phyloP scores from a whole-genome alignment of 179 eudicot genomes.

The Carnegiea gigantea region DNA sequence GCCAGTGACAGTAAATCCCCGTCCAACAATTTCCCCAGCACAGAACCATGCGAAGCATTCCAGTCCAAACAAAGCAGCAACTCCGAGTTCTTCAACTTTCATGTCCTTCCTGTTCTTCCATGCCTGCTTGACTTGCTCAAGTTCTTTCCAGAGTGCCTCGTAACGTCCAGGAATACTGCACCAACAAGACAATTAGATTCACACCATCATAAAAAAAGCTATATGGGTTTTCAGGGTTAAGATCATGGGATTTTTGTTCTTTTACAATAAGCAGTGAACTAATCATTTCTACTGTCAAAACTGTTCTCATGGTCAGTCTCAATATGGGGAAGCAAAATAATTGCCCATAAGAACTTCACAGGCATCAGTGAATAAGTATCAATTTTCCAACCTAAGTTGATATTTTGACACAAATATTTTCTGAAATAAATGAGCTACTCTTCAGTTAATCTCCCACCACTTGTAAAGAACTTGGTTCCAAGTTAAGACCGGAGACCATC shows the following conservation, averaged over 20 bases:
- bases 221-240: neutral
- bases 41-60: conserved; percentile 48
- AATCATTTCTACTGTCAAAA: neutral
- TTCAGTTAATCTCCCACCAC: neutral
- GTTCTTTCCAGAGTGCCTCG: conserved; percentile 38
- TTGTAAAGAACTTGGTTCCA: neutral
- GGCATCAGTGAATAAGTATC: neutral
- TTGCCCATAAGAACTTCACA: neutral
- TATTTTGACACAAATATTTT: neutral
- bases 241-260: neutral
- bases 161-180: conserved; percentile 39
- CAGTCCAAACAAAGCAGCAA: conserved; percentile 40
- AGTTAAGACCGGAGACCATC: neutral
- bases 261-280: neutral
- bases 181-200: neutral
- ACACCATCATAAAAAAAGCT: neutral
- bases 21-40: conserved; percentile 44
- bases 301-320: neutral
- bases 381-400: neutral
- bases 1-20: conserved; percentile 39
- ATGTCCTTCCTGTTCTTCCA: conserved; percentile 43
- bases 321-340: neutral
- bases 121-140: conserved; percentile 40
- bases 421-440: neutral
- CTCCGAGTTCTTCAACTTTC: conserved; percentile 42